Percentiles rank a stretch among this genome's conserved stretches.
phyloP scores from a whole-genome alignment of 805 yeast genomes.

The Blastobotrys americana region DNA sequence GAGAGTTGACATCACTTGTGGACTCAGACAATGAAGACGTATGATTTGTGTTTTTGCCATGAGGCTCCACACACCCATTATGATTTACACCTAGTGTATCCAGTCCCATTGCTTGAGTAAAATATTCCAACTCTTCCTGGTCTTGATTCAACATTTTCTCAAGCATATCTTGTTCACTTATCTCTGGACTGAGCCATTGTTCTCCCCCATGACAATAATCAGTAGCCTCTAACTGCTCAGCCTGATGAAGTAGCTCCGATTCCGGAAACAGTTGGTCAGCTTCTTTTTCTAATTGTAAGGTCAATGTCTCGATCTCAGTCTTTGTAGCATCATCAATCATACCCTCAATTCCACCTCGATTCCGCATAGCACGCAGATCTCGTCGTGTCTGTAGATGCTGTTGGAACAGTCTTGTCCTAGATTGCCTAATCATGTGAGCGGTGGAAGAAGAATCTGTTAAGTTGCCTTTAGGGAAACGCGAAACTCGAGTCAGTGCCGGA shows the following conservation, averaged over 20 bases:
- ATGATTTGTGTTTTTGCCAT: no score
- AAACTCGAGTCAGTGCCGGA: background rate
- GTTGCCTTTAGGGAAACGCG: background rate
- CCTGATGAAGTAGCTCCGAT: background rate
- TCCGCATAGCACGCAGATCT: conserved; percentile 9
- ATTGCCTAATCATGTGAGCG: background rate
- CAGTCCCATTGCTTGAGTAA: background rate
- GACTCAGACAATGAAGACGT: no score
- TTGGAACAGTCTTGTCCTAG: conserved; percentile 1
- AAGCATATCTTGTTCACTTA: conserved; percentile 5
- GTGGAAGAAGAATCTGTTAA: no score
- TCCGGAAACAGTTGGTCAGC: conserved; percentile 1
- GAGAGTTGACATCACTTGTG: no score
- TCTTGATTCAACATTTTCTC: conserved; percentile 6
- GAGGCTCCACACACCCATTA: no score
- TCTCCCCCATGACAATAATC: conserved; percentile 5
- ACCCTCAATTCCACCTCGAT: conserved; percentile 10
- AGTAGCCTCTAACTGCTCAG: background rate
- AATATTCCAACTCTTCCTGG: conserved; percentile 6
- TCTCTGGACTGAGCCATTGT: background rate
- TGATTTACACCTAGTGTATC: no score
- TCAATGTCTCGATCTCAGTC: background rate
- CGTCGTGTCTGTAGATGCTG: conserved; percentile 5
- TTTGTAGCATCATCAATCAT: conserved; percentile 10
- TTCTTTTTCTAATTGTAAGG: conserved; percentile 2